Evolutionary conservation across 371 early-diverging fungal species (phyloP).

Genomic region (Lichtheimia corymbifera): DNA sequence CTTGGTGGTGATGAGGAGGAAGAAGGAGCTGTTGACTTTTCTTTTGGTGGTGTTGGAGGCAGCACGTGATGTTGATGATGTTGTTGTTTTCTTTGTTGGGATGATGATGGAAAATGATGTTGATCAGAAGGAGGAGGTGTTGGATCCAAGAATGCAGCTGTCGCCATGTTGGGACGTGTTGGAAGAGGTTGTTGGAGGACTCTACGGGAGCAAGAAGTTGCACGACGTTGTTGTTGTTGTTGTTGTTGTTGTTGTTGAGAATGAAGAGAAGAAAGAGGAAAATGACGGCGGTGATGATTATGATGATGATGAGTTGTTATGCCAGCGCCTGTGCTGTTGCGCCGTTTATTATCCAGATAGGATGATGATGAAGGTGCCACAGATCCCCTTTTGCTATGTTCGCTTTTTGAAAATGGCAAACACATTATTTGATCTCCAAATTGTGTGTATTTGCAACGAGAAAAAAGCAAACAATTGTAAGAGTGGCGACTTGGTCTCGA

Average conservation of each 20-base stretch:
- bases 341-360: conserved; percentile 10
- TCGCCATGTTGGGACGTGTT: conserved; percentile 19
- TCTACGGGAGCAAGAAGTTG: too few species aligned
- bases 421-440: conserved; percentile 17
- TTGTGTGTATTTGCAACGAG: conserved; percentile 9
- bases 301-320: conserved; percentile 7
- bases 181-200: conserved; percentile 14
- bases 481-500: neutral
- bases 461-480: conserved; percentile 6
- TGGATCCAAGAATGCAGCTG: conserved; percentile 17
- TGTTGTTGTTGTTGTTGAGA: conserved; percentile 9
- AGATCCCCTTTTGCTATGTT: conserved; percentile 18
- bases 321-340: neutral
- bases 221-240: too few species aligned
- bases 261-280: conserved; percentile 11
- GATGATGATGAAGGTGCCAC: conserved; percentile 13
- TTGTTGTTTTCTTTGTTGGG: neutral
- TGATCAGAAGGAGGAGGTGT: conserved; percentile 1
- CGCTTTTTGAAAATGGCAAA: conserved; percentile 24
- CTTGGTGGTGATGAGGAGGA: conserved; percentile 5
- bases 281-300: neutral
- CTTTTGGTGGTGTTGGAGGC: conserved; percentile 1
- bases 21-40: neutral
- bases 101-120: too few species aligned
- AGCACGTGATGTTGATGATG: conserved; percentile 3